phyloP scores from a whole-genome alignment of 2,329 filamentous ascomycete genomes.

The Ceratocystis diversiconidia region DNA sequence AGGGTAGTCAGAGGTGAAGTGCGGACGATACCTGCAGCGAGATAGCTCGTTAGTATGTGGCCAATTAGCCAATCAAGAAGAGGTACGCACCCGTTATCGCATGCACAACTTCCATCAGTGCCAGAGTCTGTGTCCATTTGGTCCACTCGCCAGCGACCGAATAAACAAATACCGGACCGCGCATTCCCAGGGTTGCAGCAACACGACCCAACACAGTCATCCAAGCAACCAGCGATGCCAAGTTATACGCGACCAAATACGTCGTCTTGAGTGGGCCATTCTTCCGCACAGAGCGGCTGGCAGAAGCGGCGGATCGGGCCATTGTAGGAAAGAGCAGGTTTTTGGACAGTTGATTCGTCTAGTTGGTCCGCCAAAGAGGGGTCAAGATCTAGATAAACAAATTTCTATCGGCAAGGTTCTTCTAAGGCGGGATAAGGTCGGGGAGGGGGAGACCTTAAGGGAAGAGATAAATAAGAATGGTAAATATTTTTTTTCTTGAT shows the following conservation, averaged over 20 bases:
- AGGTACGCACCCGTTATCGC: conserved; percentile 50
- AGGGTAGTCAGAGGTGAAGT: conserved; percentile 71
- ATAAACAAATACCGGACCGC: conserved; percentile 47
- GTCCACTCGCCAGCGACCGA: conserved; percentile 50
- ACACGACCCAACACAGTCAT: conserved; percentile 58
- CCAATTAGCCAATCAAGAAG: background rate
- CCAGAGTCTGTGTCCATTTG: conserved; percentile 71
- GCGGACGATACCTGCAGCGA: conserved; percentile 59
- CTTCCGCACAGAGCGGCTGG: conserved; percentile 21
- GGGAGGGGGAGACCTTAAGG: background rate
- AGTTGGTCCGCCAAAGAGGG: background rate
- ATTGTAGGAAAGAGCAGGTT: background rate
- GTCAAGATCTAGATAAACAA: too few species aligned
- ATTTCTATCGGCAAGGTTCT: background rate
- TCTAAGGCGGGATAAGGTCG: background rate
- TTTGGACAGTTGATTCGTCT: background rate
- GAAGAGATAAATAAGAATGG: background rate
- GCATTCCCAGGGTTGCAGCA: conserved; percentile 36
- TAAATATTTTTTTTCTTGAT: conserved; percentile 2
- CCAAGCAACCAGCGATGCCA: conserved; percentile 65
- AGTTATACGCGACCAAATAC: conserved; percentile 82
- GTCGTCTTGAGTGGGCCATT: conserved; percentile 33
- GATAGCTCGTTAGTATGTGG: background rate
- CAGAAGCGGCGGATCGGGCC: conserved; percentile 1
- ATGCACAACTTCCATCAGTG: conserved; percentile 71